A percentile compares a stretch with the other conserved stretches of the same genome.
Conservation (phyloP, 1,284 basidiomycete species). For the Heliocybe sulcata region DNA sequence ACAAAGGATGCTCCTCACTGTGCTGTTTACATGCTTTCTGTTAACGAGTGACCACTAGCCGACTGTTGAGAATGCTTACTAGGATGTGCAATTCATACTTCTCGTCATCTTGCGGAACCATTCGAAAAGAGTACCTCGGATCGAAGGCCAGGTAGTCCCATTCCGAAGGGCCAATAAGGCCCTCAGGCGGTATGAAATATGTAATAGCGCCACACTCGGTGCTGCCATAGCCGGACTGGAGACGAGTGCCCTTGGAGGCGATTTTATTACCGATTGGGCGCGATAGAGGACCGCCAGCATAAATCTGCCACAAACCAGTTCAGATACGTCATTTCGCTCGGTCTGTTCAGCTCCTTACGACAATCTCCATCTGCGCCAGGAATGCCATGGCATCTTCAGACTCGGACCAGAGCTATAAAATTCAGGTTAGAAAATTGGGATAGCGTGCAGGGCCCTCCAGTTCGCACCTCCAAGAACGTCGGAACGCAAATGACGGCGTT, state of each 20-base stretch:
- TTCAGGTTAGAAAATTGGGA: no score
- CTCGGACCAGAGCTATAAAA: not conserved
- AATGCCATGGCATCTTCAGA: not conserved
- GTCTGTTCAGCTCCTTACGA: not conserved
- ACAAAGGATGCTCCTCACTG: constrained; percentile 11
- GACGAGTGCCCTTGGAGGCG: not conserved
- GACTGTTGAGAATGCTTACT: constrained; percentile 13
- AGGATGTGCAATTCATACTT: constrained; percentile 24
- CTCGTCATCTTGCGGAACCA: constrained; percentile 20
- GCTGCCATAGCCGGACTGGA: constrained; percentile 8
- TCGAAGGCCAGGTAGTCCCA: constrained; percentile 25
- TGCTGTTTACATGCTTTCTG: constrained; percentile 7
- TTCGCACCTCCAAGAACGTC: constrained; percentile 14
- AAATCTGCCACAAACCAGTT: constrained; percentile 2
- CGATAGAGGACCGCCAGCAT: not conserved
- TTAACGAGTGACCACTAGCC: not conserved
- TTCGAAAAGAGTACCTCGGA: constrained; percentile 14
- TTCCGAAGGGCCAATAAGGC: constrained; percentile 8
- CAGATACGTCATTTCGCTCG: not conserved
- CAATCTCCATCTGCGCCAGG: not conserved
- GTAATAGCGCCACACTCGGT: constrained; percentile 12
- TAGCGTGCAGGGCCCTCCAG: no score
- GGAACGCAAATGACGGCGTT: constrained; percentile 11
- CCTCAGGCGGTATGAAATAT: constrained; percentile 4
- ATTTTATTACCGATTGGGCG: not conserved